phyloP scores from a whole-genome alignment of 2,329 filamentous ascomycete genomes.

The Arthrobotrys pseudoclavata region DNA sequence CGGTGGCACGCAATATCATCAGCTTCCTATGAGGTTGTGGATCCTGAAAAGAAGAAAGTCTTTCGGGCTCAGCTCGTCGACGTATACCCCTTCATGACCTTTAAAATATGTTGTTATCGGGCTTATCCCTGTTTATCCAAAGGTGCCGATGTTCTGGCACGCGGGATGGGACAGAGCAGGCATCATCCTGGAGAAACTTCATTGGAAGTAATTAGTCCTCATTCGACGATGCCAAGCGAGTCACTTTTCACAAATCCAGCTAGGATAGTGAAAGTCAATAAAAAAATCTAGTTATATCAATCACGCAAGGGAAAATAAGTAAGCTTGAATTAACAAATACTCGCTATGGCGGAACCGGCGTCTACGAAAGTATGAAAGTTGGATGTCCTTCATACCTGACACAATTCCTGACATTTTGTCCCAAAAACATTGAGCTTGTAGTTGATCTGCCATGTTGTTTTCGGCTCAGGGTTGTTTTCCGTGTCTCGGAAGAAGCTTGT shows the following conservation, averaged over 20 bases:
- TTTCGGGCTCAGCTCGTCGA: not conserved
- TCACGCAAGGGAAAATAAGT: not conserved
- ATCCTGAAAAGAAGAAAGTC: conserved; percentile 13
- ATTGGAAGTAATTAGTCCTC: conserved; percentile 3
- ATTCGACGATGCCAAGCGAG: conserved; percentile 29
- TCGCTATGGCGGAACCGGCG: not conserved
- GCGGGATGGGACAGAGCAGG: conserved; percentile 27
- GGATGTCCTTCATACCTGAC: not conserved
- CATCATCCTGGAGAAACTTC: conserved; percentile 27
- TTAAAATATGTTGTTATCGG: conserved; percentile 32
- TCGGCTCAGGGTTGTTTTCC: conserved; percentile 30
- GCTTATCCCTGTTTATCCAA: conserved; percentile 24
- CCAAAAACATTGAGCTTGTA: not conserved
- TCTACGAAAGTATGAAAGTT: not conserved
- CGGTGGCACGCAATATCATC: conserved; percentile 9
- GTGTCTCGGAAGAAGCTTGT: conserved; percentile 26
- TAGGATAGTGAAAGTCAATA: not conserved
- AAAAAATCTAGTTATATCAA: not conserved
- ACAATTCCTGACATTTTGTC: not conserved
- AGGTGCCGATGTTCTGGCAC: conserved; percentile 15
- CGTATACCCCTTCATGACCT: not conserved
- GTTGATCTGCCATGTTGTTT: conserved; percentile 10
- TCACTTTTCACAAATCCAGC: not conserved
- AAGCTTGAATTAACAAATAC: not conserved
- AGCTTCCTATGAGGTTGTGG: not conserved